These are phyloP conservation scores for Lotus japonicus DNA, from an alignment of 306 rosid species.

Conservation along the genomic window DNA sequence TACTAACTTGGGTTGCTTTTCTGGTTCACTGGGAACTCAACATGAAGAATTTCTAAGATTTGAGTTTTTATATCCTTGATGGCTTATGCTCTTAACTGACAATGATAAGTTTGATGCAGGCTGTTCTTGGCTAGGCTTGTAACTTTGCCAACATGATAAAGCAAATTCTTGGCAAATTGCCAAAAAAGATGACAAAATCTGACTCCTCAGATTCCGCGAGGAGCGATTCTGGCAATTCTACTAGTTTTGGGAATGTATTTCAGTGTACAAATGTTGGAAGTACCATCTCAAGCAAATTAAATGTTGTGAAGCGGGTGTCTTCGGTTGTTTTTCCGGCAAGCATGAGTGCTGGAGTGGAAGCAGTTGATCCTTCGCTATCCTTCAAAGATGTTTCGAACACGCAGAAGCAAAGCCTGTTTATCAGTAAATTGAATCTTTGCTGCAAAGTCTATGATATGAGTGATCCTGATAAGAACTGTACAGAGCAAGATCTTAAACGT, in stretches of 20 bases:
- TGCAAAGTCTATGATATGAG: conserved; percentile 61
- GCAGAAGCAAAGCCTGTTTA: conserved; percentile 77
- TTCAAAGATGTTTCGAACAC: conserved; percentile 91
- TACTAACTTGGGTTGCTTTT: background rate
- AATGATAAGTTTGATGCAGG: conserved; percentile 33
- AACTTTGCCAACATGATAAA: conserved; percentile 66
- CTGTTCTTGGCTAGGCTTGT: conserved; percentile 18
- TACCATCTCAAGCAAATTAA: conserved; percentile 87
- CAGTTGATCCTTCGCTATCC: conserved; percentile 76
- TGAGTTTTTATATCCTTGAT: background rate
- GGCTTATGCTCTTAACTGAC: conserved; percentile 1
- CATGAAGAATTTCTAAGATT: background rate
- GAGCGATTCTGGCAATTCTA: conserved; percentile 58
- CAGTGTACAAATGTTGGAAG: conserved; percentile 95
- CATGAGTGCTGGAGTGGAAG: conserved; percentile 65
- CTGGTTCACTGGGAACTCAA: background rate
- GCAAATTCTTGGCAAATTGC: conserved; percentile 86
- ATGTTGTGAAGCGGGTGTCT: conserved; percentile 92
- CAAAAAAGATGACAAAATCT: conserved; percentile 70
- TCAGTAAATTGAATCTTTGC: conserved; percentile 88
- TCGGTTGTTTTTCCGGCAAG: conserved; percentile 96
- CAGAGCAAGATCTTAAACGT: conserved; percentile 75
- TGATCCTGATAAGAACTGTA: conserved; percentile 50
- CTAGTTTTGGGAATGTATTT: conserved; percentile 72
- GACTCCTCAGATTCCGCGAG: conserved; percentile 58